Evolutionary conservation across 2,329 filamentous ascomycete genomes (phyloP), one percentile per base, ranked within the genome.

Genomic region (Tolypocladium capitatum): DNA sequence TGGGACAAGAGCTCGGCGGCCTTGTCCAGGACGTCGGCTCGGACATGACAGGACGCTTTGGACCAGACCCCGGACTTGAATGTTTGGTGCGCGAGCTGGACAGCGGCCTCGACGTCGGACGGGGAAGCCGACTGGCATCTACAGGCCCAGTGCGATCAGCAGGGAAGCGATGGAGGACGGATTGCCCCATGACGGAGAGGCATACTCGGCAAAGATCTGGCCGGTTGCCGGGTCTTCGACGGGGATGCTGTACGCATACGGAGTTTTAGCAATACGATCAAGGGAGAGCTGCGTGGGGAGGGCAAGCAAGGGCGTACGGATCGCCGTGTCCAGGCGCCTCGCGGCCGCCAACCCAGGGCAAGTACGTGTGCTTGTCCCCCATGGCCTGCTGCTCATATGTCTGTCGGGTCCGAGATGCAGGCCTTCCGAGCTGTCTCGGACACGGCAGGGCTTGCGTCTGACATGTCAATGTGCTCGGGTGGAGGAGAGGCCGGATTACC

Each of bases 31-130:
- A 83, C 76, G 20, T 77, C 71, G 49, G 80, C 83, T 21, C 81
- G 77, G 10, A 67, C 57, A 45, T 81, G 74, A 16, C 76, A 70
- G 3, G 80, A 68, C 2, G 71, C 69, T 46, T 65, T 71, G 3
- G 80, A 79, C 86, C 86, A 90, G 32, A 73, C 70, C 10, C 80
- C 75, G 44, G 80, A 72, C 51, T 80, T 78, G 63, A 89, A 77
- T 1, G 83, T 81, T 45, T 74, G 73, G 38, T 82, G 75, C 20
- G 85, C 85, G 16, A 53, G 35, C 11, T 56, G 48, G n/a, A 65
- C 51, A 14, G 59, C 57, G 0, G 48, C 51, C 13, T 62, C 55
- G 13, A 64, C 54, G 38, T 66, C 63, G 16, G 53, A 41, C 1
- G 49, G 38, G 3, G 60, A 62, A 9, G 61, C 61, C 6, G 59